A percentile compares a stretch with the other conserved stretches of the same genome.
Conservation (phyloP, 306 rosid genomes). For the Dalbergia cochinchinensis region DNA sequence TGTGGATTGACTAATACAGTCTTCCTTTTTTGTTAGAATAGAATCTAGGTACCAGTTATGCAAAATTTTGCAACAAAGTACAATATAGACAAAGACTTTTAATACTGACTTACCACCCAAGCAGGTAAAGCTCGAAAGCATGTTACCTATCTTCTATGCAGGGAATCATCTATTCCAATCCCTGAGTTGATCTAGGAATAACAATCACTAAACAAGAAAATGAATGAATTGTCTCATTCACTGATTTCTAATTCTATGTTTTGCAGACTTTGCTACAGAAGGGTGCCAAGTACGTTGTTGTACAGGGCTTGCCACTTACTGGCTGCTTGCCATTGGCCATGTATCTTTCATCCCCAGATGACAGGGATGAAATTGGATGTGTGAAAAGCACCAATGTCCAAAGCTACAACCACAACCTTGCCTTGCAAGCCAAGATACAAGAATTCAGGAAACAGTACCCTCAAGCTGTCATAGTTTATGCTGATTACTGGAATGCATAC, state of each 20-base stretch:
- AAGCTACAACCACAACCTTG: constrained; percentile 66
- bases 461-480: constrained; percentile 66
- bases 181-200: background rate
- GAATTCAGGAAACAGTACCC: constrained; percentile 71
- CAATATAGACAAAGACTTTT: too few relatives aligned
- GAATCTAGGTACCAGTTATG: too few relatives aligned
- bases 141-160: background rate
- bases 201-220: background rate
- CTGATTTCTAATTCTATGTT: constrained; percentile 1
- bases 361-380: constrained; percentile 84
- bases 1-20: too few relatives aligned
- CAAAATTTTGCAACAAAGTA: too few relatives aligned
- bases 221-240: background rate
- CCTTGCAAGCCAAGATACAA: constrained; percentile 59
- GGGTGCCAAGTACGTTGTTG: constrained; percentile 89
- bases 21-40: too few relatives aligned
- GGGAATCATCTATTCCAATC: background rate
- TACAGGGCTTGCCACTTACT: constrained; percentile 75
- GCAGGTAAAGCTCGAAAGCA: background rate
- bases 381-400: constrained; percentile 71
- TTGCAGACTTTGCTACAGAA: constrained; percentile 73
- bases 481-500: constrained; percentile 85
- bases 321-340: constrained; percentile 84
- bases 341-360: constrained; percentile 63
- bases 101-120: too few relatives aligned